Percentiles rank a stretch among this genome's conserved stretches.
Conservation (phyloP, 805 yeast genomes). For the Saturnispora serradocipensis region DNA sequence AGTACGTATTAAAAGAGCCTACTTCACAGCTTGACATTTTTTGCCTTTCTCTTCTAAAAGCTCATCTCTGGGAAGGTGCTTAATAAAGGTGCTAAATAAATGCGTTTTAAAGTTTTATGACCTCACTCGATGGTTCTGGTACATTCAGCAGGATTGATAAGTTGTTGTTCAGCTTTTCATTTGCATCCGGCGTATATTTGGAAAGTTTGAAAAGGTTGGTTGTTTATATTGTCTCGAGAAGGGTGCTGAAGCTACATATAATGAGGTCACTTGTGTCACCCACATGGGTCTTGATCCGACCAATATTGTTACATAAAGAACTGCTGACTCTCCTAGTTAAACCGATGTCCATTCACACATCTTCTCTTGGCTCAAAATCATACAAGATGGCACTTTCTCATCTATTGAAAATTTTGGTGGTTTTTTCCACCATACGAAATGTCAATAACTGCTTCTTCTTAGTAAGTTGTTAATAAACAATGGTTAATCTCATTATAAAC, state of each 20-base stretch:
- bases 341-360: neutral
- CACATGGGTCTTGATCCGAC: too few relatives aligned
- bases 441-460: neutral
- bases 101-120: neutral
- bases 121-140: too few relatives aligned
- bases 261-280: too few relatives aligned
- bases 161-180: too few relatives aligned
- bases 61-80: neutral
- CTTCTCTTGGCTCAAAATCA: neutral
- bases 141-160: too few relatives aligned
- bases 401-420: neutral
- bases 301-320: too few relatives aligned
- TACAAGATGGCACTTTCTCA: neutral
- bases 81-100: neutral
- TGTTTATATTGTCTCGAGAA: too few relatives aligned
- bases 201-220: too few relatives aligned
- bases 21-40: neutral
- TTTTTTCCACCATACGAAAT: neutral
- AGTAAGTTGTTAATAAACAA: constrained; percentile 12
- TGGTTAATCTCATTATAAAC: constrained; percentile 42
- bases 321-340: too few relatives aligned
- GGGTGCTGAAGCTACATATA: too few relatives aligned
- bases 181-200: too few relatives aligned
- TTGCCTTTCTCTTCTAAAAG: neutral
- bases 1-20: neutral